A percentile compares a stretch with the other conserved stretches of the same genome.
Evolutionary conservation across 2,329 filamentous ascomycete species (phyloP).

Genomic region (Fusarium pseudonygamai): DNA sequence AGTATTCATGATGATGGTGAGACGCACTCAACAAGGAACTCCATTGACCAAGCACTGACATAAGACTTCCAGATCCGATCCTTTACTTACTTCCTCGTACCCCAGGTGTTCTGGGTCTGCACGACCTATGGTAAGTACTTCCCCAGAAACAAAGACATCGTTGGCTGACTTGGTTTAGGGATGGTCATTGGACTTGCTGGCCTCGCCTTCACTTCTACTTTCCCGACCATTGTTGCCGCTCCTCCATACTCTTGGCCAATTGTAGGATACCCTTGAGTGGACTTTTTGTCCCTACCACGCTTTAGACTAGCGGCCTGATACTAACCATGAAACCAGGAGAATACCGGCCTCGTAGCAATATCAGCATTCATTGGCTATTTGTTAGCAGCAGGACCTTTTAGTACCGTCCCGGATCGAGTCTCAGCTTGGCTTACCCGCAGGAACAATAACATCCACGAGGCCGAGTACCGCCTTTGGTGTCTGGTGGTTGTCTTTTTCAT

Average conservation of each 20-base stretch:
- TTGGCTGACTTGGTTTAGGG: neutral
- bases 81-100: neutral
- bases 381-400: neutral
- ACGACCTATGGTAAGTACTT: neutral
- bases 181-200: neutral
- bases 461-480: neutral
- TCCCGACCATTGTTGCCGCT: neutral
- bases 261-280: neutral
- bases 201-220: neutral
- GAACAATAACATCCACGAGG: neutral
- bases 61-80: neutral
- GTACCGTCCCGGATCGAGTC: neutral
- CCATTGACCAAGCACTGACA: neutral
- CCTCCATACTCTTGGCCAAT: neutral
- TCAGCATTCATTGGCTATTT: neutral
- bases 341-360: neutral
- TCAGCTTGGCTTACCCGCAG: neutral
- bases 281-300: neutral
- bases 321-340: neutral
- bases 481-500: neutral
- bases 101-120: conserved; percentile 2
- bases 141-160: neutral
- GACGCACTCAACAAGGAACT: neutral
- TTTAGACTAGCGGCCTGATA: neutral
- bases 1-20: neutral